Percentiles rank a stretch among this genome's conserved stretches.
These are phyloP conservation scores for Limonium bicolor DNA, from an alignment of 148 eudicot genomes.

Conservation along the genomic window DNA sequence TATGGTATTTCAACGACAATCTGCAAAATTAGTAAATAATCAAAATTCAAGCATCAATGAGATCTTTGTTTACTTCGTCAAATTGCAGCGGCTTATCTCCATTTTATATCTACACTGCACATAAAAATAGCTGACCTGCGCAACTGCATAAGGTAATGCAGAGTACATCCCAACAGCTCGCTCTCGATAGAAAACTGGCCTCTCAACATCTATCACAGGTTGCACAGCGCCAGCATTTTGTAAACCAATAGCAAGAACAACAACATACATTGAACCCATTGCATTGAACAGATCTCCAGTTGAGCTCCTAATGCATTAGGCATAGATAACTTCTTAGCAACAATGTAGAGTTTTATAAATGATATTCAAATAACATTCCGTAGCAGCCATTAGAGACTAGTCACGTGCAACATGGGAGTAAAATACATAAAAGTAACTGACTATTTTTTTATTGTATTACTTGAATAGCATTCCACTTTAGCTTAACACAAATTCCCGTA, in stretches of 20 bases:
- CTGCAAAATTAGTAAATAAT: slow-evolving; percentile 10
- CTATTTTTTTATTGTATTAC: too few species aligned
- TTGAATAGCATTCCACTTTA: too few species aligned
- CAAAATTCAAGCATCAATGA: not conserved
- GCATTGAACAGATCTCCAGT: slow-evolving; percentile 19
- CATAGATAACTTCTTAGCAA: too few species aligned
- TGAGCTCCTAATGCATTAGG: slow-evolving; percentile 9
- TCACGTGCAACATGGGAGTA: too few species aligned
- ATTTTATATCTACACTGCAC: not conserved
- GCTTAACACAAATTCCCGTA: too few species aligned
- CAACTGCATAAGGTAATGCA: slow-evolving; percentile 35
- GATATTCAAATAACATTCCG: too few species aligned
- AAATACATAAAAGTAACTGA: too few species aligned
- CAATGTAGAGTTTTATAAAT: too few species aligned
- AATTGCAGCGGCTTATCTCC: too few species aligned
- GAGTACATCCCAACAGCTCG: slow-evolving; percentile 45
- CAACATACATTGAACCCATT: slow-evolving; percentile 38
- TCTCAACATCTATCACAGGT: slow-evolving; percentile 25
- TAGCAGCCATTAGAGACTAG: too few species aligned
- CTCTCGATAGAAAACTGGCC: slow-evolving; percentile 32
- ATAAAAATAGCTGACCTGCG: slow-evolving; percentile 15
- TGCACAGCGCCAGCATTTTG: slow-evolving; percentile 22
- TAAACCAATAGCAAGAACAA: slow-evolving; percentile 19
- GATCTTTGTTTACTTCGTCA: not conserved
- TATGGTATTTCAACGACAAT: slow-evolving; percentile 32